Conservation (phyloP, 139 green algal genomes). For the Closterium sp. region DNA sequence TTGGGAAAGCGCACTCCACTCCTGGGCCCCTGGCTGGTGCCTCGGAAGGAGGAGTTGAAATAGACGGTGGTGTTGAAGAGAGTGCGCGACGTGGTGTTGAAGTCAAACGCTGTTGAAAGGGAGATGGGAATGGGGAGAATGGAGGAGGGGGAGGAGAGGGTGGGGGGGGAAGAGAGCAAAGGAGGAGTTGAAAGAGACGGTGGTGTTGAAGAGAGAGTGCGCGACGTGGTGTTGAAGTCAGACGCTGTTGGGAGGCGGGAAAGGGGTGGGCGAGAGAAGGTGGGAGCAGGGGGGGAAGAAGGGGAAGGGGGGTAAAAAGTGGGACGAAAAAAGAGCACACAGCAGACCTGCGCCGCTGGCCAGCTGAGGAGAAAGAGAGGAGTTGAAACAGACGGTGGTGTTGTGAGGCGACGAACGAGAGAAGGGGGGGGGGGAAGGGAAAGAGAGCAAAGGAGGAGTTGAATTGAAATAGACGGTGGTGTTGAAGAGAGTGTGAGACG, state of each 20-base stretch:
- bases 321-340: too few relatives aligned
- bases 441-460: background rate
- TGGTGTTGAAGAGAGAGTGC: background rate
- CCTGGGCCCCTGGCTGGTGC: background rate
- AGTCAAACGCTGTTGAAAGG: too few relatives aligned
- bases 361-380: background rate
- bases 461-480: background rate
- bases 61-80: background rate
- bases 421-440: background rate
- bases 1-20: background rate
- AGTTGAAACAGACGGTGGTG: background rate
- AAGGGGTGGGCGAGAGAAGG: background rate
- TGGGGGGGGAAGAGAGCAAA: background rate
- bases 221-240: conserved; percentile 17
- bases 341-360: too few relatives aligned
- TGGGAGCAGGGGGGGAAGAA: background rate
- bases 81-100: too few relatives aligned
- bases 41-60: background rate
- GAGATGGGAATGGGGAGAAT: background rate
- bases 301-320: too few relatives aligned
- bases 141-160: background rate
- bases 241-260: background rate
- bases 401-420: background rate
- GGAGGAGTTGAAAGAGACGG: background rate
- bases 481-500: background rate